These are phyloP conservation scores for Ruellia speciosa DNA, from an alignment of 305 asterid species.

Conservation along the genomic window DNA sequence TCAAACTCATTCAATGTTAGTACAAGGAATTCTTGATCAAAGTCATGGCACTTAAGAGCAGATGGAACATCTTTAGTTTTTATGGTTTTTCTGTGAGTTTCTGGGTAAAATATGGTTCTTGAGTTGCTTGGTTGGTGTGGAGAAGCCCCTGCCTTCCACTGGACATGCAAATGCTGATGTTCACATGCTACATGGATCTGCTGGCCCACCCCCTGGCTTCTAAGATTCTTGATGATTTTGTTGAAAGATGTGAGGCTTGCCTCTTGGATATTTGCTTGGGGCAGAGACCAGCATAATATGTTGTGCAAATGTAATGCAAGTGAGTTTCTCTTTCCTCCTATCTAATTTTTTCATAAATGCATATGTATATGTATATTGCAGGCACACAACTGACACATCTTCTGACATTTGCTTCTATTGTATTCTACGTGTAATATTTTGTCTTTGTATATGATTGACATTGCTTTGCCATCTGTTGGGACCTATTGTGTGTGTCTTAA, in stretches of 20 bases:
- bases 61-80: not conserved
- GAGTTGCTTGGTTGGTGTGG: not conserved
- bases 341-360: not conserved
- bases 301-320: slow-evolving; percentile 17
- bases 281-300: slow-evolving; percentile 5
- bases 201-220: not conserved
- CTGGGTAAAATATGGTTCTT: not conserved
- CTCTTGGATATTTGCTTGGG: too few species aligned
- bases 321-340: not conserved
- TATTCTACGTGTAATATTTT: not conserved
- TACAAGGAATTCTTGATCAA: slow-evolving; percentile 42
- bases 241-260: slow-evolving; percentile 2
- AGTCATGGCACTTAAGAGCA: slow-evolving; percentile 18
- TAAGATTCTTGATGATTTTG: slow-evolving; percentile 13
- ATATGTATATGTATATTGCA: not conserved
- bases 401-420: not conserved
- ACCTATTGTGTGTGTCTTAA: too few species aligned
- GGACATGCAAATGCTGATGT: slow-evolving; percentile 6
- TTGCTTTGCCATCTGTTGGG: not conserved
- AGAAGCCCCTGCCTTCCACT: not conserved
- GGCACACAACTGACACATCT: not conserved
- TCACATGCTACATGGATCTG: not conserved
- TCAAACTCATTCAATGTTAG: slow-evolving; percentile 51
- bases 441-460: slow-evolving; percentile 5
- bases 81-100: slow-evolving; percentile 6